Percentiles rank a stretch among this genome's conserved stretches.
Conservation (phyloP, 345 rosid species). For the Corchorus olitorius region DNA sequence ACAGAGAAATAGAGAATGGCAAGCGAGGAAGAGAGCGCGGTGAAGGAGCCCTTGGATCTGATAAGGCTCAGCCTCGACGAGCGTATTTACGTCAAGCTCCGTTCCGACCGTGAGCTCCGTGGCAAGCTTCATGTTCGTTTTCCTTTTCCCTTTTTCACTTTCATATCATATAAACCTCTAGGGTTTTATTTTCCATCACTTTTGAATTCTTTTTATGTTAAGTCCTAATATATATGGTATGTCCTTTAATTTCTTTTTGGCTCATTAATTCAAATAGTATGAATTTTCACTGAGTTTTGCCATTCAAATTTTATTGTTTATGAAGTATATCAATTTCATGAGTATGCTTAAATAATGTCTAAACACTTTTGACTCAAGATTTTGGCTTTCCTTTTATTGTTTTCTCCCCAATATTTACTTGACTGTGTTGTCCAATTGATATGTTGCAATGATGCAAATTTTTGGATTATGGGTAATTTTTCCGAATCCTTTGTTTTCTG, state of each 20-base stretch:
- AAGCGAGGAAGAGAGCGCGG: slow-evolving; percentile 91
- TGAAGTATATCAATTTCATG: not conserved
- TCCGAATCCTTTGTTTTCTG: not conserved
- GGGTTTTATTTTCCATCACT: not conserved
- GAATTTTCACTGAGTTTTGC: not conserved
- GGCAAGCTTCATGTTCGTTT: slow-evolving; percentile 90
- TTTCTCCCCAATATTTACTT: not conserved
- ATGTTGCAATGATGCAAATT: not conserved
- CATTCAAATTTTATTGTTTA: not conserved
- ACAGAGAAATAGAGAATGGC: slow-evolving; percentile 48
- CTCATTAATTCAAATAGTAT: not conserved
- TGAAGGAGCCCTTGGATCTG: slow-evolving; percentile 98
- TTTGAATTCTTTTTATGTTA: not conserved
- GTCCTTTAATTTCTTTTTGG: not conserved
- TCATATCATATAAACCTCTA: not conserved
- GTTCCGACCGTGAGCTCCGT: slow-evolving; percentile 98
- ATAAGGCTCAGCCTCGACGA: slow-evolving; percentile 96
- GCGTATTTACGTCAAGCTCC: slow-evolving; percentile 98
- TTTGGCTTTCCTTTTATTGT: not conserved
- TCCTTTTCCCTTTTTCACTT: not conserved
- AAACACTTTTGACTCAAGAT: not conserved
- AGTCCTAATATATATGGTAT: not conserved
- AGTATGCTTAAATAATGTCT: not conserved
- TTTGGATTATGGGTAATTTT: not conserved
- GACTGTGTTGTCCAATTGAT: not conserved